Percentiles rank a stretch among this genome's conserved stretches.
phyloP scores from a whole-genome alignment of 257 asterid species.

The Apocynum venetum region DNA sequence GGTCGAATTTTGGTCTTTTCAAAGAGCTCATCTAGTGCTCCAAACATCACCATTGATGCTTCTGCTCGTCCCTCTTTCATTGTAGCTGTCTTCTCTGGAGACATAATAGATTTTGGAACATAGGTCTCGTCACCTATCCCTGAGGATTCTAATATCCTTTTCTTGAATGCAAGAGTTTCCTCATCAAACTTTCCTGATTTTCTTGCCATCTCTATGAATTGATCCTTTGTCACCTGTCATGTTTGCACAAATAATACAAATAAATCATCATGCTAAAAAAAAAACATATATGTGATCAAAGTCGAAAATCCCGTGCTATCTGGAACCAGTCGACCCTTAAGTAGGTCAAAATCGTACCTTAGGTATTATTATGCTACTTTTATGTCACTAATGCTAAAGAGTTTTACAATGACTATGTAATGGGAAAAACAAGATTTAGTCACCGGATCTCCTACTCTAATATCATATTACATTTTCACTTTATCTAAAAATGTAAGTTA shows the following conservation, averaged over 20 bases:
- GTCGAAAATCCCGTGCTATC: too few relatives aligned
- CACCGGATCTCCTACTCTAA: too few relatives aligned
- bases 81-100: slow-evolving; percentile 68
- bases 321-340: too few relatives aligned
- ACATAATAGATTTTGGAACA: slow-evolving; percentile 61
- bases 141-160: slow-evolving; percentile 61
- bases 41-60: slow-evolving; percentile 80
- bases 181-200: slow-evolving; percentile 73
- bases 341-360: too few relatives aligned
- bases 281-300: too few relatives aligned
- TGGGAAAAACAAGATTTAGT: too few relatives aligned
- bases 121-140: slow-evolving; percentile 90
- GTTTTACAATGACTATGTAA: too few relatives aligned
- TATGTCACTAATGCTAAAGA: too few relatives aligned
- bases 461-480: too few relatives aligned
- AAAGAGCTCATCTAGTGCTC: slow-evolving; percentile 88
- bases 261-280: not conserved
- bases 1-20: slow-evolving; percentile 60
- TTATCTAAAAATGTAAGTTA: too few relatives aligned
- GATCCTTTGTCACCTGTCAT: slow-evolving; percentile 66
- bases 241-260: slow-evolving; percentile 4
- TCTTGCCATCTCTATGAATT: slow-evolving; percentile 67
- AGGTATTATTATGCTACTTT: too few relatives aligned
- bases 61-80: slow-evolving; percentile 95
- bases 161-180: slow-evolving; percentile 57